These are phyloP conservation scores for Amniculicola lignicola DNA, from an alignment of 495 filamentous ascomycete species.

Conservation along the genomic window DNA sequence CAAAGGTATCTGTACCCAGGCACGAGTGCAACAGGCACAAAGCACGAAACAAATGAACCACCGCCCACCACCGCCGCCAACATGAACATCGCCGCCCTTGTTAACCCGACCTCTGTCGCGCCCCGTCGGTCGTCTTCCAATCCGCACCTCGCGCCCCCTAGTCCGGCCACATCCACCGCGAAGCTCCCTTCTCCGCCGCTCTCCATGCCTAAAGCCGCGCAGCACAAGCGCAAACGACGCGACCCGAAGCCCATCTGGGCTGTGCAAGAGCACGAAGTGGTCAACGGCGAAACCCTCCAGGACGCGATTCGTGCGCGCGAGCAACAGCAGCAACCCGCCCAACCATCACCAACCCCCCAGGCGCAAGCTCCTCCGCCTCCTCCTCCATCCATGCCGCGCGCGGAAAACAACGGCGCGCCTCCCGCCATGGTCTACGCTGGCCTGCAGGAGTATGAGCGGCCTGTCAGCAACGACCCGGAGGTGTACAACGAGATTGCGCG, in stretches of 20 bases:
- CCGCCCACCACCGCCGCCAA: slow-evolving; percentile 3
- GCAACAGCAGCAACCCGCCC: not conserved
- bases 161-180: slow-evolving; percentile 13
- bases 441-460: slow-evolving; percentile 26
- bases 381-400: not conserved
- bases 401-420: not conserved
- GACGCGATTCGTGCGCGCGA: not conserved
- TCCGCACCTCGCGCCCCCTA: slow-evolving; percentile 2
- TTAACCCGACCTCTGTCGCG: slow-evolving; percentile 11
- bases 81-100: slow-evolving; percentile 24
- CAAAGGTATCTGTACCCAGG: too few species aligned
- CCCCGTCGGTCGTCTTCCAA: slow-evolving; percentile 13
- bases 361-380: slow-evolving; percentile 6
- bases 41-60: too few species aligned
- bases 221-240: slow-evolving; percentile 25
- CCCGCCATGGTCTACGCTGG: not conserved
- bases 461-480: slow-evolving; percentile 10
- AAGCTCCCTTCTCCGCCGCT: slow-evolving; percentile 27
- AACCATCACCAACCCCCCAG: not conserved
- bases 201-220: slow-evolving; percentile 1
- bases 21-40: too few species aligned
- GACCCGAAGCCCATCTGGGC: slow-evolving; percentile 32
- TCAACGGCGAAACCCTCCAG: slow-evolving; percentile 5
- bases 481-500: slow-evolving; percentile 30
- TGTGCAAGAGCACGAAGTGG: slow-evolving; percentile 12